Percentiles rank a stretch among this genome's conserved stretches.
Conservation (phyloP, 345 rosid species). For the Pistacia atlantica region DNA sequence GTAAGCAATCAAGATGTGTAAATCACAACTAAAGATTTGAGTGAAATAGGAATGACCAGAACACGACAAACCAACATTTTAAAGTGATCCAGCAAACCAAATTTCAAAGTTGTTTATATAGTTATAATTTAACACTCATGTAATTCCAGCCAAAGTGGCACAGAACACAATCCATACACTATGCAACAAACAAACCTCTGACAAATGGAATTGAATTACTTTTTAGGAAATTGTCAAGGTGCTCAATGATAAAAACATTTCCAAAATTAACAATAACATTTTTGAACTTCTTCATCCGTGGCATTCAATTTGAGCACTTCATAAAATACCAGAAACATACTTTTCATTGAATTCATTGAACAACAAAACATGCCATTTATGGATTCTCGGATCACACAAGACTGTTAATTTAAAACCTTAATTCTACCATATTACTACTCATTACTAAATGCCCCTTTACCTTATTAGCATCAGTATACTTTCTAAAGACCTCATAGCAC, state of each 20-base stretch:
- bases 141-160: not conserved
- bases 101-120: not conserved
- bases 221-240: not conserved
- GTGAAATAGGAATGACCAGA: not conserved
- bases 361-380: not conserved
- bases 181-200: not conserved
- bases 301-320: not conserved
- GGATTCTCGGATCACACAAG: not conserved
- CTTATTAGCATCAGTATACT: not conserved
- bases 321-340: not conserved
- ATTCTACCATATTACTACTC: not conserved
- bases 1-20: not conserved
- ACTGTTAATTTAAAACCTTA: not conserved
- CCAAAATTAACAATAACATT: not conserved
- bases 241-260: not conserved
- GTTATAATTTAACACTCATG: not conserved
- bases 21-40: slow-evolving; percentile 5
- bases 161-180: not conserved
- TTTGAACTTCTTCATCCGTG: not conserved
- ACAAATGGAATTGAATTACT: not conserved
- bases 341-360: not conserved
- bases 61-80: not conserved
- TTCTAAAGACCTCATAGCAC: not conserved
- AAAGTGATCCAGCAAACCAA: slow-evolving; percentile 2
- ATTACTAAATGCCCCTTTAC: not conserved